Conservation (phyloP, 257 asterid genomes). For the Nicotiana undulata region DNA sequence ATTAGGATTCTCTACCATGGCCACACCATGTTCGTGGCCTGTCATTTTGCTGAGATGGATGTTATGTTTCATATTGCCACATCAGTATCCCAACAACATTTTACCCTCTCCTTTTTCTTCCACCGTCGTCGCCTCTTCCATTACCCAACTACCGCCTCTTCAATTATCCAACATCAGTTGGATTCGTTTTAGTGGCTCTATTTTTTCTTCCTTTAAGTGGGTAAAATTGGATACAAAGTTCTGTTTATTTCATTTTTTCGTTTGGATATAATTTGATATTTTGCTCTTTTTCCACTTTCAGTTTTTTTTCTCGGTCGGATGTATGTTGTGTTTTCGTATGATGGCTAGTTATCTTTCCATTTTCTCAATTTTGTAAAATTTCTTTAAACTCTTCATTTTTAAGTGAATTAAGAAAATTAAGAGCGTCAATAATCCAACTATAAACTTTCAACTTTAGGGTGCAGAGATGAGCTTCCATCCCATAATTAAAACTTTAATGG, state of each 20-base stretch:
- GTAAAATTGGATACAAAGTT: background rate
- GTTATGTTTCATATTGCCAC: too few relatives aligned
- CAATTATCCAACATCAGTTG: background rate
- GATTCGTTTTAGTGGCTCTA: constrained; percentile 9
- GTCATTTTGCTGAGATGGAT: too few relatives aligned
- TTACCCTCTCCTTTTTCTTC: too few relatives aligned
- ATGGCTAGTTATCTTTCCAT: background rate
- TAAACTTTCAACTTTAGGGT: background rate
- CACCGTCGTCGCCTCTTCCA: too few relatives aligned
- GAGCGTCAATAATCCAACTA: background rate
- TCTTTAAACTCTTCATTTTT: too few relatives aligned
- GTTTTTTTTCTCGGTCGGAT: background rate
- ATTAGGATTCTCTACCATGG: too few relatives aligned
- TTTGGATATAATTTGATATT: constrained; percentile 1
- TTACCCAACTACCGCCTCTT: too few relatives aligned
- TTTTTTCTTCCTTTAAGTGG: too few relatives aligned
- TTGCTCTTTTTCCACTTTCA: background rate
- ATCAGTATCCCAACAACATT: too few relatives aligned
- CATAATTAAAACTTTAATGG: too few relatives aligned
- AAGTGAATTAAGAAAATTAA: background rate
- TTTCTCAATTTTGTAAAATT: background rate
- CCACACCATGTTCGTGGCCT: too few relatives aligned
- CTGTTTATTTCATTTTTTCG: background rate
- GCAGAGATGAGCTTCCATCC: background rate
- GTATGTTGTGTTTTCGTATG: background rate